Evolutionary conservation across 768 basidiomycete genomes (phyloP).

Genomic region (Leccinum rimulosum): DNA sequence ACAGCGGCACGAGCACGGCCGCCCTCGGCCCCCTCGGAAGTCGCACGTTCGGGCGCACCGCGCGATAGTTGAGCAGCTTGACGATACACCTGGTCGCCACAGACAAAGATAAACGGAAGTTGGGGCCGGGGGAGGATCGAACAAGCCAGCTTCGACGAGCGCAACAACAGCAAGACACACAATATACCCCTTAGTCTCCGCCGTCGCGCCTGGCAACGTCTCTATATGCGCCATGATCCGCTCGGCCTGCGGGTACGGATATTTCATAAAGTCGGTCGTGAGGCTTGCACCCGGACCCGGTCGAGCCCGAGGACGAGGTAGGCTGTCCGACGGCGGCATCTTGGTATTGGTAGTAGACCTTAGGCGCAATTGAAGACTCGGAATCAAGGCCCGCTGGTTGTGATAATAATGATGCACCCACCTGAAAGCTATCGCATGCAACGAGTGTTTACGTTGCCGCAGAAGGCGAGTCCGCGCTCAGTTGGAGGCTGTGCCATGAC

Average conservation of each 20-base stretch:
- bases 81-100: conserved; percentile 20
- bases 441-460: too few relatives aligned
- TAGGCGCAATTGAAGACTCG: too few relatives aligned
- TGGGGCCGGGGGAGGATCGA: background rate
- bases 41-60: conserved; percentile 28
- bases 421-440: too few relatives aligned
- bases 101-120: background rate
- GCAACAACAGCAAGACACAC: background rate
- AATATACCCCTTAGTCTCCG: conserved; percentile 24
- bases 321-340: conserved; percentile 16
- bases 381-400: too few relatives aligned
- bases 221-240: conserved; percentile 12
- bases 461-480: too few relatives aligned
- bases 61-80: conserved; percentile 28
- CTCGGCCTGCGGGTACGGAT: conserved; percentile 15
- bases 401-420: too few relatives aligned
- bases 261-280: conserved; percentile 15
- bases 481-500: too few relatives aligned
- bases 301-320: too few relatives aligned
- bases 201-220: conserved; percentile 7
- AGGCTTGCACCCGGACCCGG: background rate
- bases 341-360: background rate
- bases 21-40: conserved; percentile 62
- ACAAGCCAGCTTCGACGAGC: background rate
- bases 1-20: conserved; percentile 81